Percentiles rank a stretch among this genome's conserved stretches.
Evolutionary conservation across 805 yeast species (phyloP).

Genomic region (Candida ascalaphidarum): DNA sequence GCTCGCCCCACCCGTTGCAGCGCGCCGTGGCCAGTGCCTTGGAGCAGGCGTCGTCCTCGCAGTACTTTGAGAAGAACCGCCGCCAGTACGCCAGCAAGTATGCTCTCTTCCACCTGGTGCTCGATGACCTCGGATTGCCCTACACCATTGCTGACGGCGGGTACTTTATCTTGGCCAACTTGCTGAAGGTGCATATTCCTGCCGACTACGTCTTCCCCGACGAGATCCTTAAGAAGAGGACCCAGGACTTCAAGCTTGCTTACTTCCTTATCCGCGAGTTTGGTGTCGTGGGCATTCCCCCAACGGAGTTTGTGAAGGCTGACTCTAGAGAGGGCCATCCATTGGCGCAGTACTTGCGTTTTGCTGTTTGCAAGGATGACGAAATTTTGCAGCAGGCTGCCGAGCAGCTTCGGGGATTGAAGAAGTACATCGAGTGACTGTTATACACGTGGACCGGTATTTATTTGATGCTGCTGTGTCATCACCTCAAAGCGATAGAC

Average conservation of each 20-base stretch:
- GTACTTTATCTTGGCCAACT: constrained; percentile 83
- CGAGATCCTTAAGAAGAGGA: constrained; percentile 51
- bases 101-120: constrained; percentile 61
- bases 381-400: constrained; percentile 74
- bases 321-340: constrained; percentile 52
- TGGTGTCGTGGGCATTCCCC: constrained; percentile 96
- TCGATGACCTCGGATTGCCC: constrained; percentile 82
- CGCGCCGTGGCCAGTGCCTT: constrained; percentile 84
- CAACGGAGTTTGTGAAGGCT: constrained; percentile 82
- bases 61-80: constrained; percentile 67
- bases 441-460: no score
- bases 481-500: no score
- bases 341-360: constrained; percentile 80
- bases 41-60: constrained; percentile 46
- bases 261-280: constrained; percentile 89
- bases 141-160: constrained; percentile 93
- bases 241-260: constrained; percentile 81
- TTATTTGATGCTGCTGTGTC: no score
- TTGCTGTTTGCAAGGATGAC: constrained; percentile 95
- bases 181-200: constrained; percentile 76
- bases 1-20: constrained; percentile 87
- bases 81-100: constrained; percentile 64
- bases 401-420: constrained; percentile 59
- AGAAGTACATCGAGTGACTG: constrained; percentile 53
- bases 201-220: constrained; percentile 62